These are phyloP conservation scores for Straminergon stramineum DNA, from an alignment of 225 moss, liverwort and hornwort genomes.

Conservation along the genomic window DNA sequence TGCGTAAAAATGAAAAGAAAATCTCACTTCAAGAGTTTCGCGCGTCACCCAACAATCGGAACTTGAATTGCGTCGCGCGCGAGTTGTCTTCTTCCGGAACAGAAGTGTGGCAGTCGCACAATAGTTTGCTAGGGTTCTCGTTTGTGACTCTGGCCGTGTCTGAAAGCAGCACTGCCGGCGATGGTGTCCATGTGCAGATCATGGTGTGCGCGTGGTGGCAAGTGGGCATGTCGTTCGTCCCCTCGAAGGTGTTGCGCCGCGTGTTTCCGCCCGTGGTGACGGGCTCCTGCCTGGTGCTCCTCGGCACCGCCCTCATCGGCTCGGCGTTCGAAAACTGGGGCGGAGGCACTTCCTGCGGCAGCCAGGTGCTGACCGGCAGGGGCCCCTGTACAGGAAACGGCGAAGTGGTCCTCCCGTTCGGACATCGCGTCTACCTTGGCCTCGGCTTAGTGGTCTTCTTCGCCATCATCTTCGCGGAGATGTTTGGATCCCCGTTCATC, in stretches of 20 bases:
- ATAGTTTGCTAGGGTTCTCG: background rate
- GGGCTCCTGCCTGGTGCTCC: slow-evolving; percentile 70
- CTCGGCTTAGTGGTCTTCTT: slow-evolving; percentile 73
- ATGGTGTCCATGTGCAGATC: slow-evolving; percentile 3
- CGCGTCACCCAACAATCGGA: no score
- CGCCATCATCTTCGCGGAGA: slow-evolving; percentile 56
- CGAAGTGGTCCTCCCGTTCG: slow-evolving; percentile 62
- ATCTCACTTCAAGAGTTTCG: background rate
- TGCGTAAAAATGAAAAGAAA: no score
- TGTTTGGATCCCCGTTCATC: slow-evolving; percentile 85
- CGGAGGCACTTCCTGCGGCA: slow-evolving; percentile 54
- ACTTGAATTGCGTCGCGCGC: background rate
- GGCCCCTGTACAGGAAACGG: slow-evolving; percentile 61
- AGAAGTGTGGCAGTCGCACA: background rate
- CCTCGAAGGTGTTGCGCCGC: slow-evolving; percentile 46
- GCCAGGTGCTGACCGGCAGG: slow-evolving; percentile 54
- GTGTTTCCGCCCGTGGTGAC: slow-evolving; percentile 94
- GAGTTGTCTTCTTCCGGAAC: background rate
- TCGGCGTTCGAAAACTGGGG: slow-evolving; percentile 82
- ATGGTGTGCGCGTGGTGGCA: slow-evolving; percentile 65
- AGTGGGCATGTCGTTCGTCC: slow-evolving; percentile 64
- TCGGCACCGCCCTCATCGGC: slow-evolving; percentile 59
- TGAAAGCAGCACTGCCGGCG: background rate
- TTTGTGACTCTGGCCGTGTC: background rate
- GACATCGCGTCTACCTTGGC: slow-evolving; percentile 59